phyloP scores from a whole-genome alignment of 73 alveolate species.

The Symbiodinium natans region DNA sequence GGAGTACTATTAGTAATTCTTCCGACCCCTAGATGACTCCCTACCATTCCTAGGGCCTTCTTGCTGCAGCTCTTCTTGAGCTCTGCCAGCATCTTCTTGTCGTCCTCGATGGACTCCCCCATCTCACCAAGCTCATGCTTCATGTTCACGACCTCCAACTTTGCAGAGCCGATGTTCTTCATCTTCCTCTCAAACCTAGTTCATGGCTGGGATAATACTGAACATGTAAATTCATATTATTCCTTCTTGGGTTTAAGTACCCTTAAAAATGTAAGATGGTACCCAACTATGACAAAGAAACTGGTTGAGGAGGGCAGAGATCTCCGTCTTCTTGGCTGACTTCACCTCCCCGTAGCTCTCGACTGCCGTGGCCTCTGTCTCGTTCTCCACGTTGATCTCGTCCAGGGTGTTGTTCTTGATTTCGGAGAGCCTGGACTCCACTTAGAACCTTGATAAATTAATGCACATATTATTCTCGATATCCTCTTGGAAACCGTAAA shows the following conservation, averaged over 20 bases:
- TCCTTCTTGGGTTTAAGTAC: too few species aligned
- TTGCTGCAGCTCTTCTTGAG: constrained; percentile 12
- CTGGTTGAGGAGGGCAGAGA: neutral
- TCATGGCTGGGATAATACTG: too few species aligned
- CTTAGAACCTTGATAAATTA: too few species aligned
- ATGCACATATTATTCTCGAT: too few species aligned
- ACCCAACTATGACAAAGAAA: too few species aligned
- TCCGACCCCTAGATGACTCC: too few species aligned
- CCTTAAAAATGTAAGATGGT: too few species aligned
- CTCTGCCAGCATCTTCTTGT: constrained; percentile 17
- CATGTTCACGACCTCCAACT: constrained; percentile 6
- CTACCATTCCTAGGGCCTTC: too few species aligned
- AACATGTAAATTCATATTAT: too few species aligned
- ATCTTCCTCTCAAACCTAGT: constrained; percentile 13
- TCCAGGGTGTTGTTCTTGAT: neutral
- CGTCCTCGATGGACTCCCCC: constrained; percentile 5
- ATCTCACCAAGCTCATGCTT: constrained; percentile 8
- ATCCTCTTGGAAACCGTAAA: too few species aligned
- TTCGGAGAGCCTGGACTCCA: too few species aligned
- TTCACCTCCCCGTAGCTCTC: neutral
- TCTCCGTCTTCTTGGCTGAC: neutral
- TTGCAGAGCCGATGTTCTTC: neutral
- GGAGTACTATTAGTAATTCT: too few species aligned
- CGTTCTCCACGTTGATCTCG: neutral
- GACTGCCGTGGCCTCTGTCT: neutral